Evolutionary conservation across 208 protist species (phyloP).

Genomic region (Tritrichomonas foetus): DNA sequence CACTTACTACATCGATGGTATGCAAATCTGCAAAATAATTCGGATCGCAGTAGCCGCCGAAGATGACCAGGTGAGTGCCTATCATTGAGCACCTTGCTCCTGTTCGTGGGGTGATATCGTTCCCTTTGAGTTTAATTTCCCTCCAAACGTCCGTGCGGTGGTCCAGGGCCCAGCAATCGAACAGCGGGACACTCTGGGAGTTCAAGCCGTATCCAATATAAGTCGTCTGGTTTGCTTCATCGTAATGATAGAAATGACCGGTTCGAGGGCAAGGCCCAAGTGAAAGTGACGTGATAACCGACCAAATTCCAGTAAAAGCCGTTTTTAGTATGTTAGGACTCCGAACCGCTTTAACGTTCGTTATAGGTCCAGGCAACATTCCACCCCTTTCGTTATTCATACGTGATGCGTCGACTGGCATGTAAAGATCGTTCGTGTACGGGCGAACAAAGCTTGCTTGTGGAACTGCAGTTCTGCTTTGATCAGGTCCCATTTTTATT

Average conservation of each 20-base stretch:
- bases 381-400: background rate
- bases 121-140: background rate
- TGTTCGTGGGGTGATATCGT: background rate
- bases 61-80: background rate
- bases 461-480: too few relatives aligned
- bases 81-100: background rate
- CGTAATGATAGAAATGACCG: background rate
- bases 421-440: background rate
- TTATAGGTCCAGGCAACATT: too few relatives aligned
- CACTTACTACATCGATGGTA: background rate
- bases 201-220: slow-evolving; percentile 26
- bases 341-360: background rate
- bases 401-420: background rate
- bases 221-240: background rate
- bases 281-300: background rate
- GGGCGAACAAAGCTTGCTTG: background rate
- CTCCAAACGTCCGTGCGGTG: background rate
- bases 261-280: background rate
- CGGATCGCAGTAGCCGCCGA: background rate
- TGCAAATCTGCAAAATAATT: background rate
- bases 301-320: background rate
- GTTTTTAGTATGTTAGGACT: background rate
- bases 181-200: background rate
- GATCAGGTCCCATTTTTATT: slow-evolving; percentile 18
- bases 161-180: background rate